Percentiles rank a stretch among this genome's conserved stretches.
Evolutionary conservation across 129 eudicot genomes (phyloP).

Genomic region (Centaurea solstitialis): DNA sequence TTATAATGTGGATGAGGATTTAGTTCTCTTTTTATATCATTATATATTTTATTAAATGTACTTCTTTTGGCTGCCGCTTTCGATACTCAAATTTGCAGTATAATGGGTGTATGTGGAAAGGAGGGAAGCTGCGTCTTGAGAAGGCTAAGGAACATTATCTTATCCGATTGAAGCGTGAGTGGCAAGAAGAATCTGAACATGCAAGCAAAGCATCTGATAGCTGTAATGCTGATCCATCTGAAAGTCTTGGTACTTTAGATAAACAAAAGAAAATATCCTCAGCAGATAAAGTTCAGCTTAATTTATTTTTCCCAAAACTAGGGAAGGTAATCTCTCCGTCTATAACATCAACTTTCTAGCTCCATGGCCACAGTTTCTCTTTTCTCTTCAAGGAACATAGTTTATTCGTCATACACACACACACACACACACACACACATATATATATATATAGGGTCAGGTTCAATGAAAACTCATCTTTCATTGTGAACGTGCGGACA

Average conservation of each 20-base stretch:
- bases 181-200: constrained; percentile 67
- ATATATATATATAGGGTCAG: no score
- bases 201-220: constrained; percentile 29
- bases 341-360: not conserved
- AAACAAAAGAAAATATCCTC: constrained; percentile 47
- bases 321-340: constrained; percentile 56
- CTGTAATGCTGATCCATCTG: constrained; percentile 29
- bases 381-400: not conserved
- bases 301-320: constrained; percentile 74
- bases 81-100: constrained; percentile 44
- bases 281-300: constrained; percentile 50
- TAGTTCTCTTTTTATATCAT: not conserved
- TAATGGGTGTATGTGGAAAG: constrained; percentile 98
- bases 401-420: not conserved
- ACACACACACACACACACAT: no score
- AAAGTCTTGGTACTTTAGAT: constrained; percentile 25
- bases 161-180: constrained; percentile 64
- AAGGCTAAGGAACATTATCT: constrained; percentile 90
- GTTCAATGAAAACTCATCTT: no score
- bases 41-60: not conserved
- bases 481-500: no score
- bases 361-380: not conserved
- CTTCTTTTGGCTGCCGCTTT: not conserved
- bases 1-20: not conserved
- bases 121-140: constrained; percentile 86